Conservation (phyloP, 495 filamentous ascomycete genomes). For the Jackrogersella multiformis region DNA sequence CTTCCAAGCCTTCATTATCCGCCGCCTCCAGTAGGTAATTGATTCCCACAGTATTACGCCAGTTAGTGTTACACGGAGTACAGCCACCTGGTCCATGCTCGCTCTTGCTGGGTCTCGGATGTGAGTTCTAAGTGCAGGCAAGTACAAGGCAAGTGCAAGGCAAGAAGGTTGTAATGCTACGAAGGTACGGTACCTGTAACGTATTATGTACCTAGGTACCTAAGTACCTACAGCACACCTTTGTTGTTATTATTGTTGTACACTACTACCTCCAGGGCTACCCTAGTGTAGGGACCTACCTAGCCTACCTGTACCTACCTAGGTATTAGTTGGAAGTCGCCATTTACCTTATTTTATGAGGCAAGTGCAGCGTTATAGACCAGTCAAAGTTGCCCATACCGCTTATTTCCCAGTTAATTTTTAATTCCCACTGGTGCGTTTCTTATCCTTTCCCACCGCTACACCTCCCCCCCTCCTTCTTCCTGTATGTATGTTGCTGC, state of each 20-base stretch:
- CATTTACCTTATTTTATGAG: conserved; percentile 27
- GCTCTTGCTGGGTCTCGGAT: conserved; percentile 3
- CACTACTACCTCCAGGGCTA: neutral
- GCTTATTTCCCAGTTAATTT: conserved; percentile 29
- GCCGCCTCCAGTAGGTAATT: conserved; percentile 27
- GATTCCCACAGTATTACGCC: conserved; percentile 21
- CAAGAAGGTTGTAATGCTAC: no score
- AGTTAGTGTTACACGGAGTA: conserved; percentile 10
- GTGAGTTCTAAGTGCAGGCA: conserved; percentile 18
- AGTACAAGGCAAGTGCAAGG: no score
- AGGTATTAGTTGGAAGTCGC: conserved; percentile 11
- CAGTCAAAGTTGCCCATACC: conserved; percentile 39
- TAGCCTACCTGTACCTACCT: no score
- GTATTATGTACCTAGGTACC: no score
- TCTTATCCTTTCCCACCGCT: conserved; percentile 32
- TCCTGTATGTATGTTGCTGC: neutral
- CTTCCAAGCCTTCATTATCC: conserved; percentile 46
- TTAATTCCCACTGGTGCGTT: neutral
- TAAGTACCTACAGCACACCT: neutral
- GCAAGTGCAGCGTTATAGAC: neutral
- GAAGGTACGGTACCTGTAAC: no score
- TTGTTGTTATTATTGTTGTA: neutral
- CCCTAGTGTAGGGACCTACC: neutral
- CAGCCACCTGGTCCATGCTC: neutral
- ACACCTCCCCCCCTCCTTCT: no score